These are phyloP conservation scores for Penstemon eatonii DNA, from an alignment of 257 asterid species.

Conservation along the genomic window DNA sequence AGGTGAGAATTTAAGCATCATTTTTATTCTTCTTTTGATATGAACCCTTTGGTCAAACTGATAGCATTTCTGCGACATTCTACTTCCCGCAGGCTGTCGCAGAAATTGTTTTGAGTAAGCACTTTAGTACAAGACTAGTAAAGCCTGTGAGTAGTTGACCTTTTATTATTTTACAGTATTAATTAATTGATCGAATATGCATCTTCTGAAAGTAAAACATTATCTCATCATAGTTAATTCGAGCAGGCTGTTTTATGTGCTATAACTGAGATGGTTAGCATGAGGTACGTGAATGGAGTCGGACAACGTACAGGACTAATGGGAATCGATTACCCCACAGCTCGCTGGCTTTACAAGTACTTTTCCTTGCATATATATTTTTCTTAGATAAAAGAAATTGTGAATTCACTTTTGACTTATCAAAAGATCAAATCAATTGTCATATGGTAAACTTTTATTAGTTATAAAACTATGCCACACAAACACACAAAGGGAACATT, in stretches of 20 bases:
- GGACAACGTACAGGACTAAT: constrained; percentile 85
- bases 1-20: constrained; percentile 48
- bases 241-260: constrained; percentile 82
- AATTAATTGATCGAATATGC: no score
- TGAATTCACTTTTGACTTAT: constrained; percentile 10
- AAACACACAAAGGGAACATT: no score
- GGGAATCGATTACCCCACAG: constrained; percentile 97
- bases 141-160: constrained; percentile 61
- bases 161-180: constrained; percentile 5
- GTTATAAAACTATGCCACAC: no score
- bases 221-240: constrained; percentile 2
- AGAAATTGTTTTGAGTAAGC: constrained; percentile 60
- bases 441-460: no score
- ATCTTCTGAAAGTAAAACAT: no score
- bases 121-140: constrained; percentile 53
- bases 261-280: constrained; percentile 79
- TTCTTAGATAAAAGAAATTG: neutral
- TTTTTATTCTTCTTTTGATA: constrained; percentile 11
- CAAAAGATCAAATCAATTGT: neutral
- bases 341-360: constrained; percentile 93
- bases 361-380: neutral
- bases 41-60: neutral
- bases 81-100: constrained; percentile 65
- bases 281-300: constrained; percentile 76
- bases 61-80: neutral